Percentiles rank a stretch among this genome's conserved stretches.
These are phyloP conservation scores for Ophiostoma sp. DNA, from an alignment of 2,329 filamentous ascomycete species.

Conservation along the genomic window DNA sequence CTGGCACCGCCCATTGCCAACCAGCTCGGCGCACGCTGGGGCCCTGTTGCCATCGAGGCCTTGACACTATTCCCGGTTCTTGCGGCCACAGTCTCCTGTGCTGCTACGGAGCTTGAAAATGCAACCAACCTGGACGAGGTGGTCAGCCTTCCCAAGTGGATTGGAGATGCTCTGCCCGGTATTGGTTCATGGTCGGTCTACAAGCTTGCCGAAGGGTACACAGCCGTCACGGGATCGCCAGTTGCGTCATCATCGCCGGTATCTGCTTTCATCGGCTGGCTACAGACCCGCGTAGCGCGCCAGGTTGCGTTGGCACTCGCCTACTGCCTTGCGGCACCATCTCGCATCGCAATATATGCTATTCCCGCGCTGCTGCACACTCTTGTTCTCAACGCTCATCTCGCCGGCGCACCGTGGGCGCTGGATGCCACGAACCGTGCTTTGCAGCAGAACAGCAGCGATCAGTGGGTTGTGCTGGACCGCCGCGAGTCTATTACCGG, in stretches of 20 bases:
- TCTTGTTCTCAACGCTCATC: constrained; percentile 66
- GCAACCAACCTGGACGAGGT: constrained; percentile 42
- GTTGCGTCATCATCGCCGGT: constrained; percentile 47
- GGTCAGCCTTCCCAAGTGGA: constrained; percentile 48
- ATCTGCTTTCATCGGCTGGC: constrained; percentile 43
- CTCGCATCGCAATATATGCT: constrained; percentile 59
- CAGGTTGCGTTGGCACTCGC: constrained; percentile 61
- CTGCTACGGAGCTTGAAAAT: constrained; percentile 60
- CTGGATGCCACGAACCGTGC: constrained; percentile 60
- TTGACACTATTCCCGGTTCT: constrained; percentile 67
- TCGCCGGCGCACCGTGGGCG: constrained; percentile 53
- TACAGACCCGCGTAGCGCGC: constrained; percentile 60
- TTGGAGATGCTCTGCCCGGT: constrained; percentile 60
- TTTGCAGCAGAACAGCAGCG: constrained; percentile 51
- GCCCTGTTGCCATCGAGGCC: constrained; percentile 69
- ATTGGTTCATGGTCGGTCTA: constrained; percentile 63
- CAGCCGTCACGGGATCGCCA: constrained; percentile 27
- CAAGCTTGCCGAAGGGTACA: constrained; percentile 44
- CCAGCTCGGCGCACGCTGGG: constrained; percentile 48
- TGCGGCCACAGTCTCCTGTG: constrained; percentile 57
- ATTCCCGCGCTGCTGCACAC: constrained; percentile 71
- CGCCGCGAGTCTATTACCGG: constrained; percentile 83
- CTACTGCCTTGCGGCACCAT: constrained; percentile 65
- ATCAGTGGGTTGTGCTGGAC: constrained; percentile 65
- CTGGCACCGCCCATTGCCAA: constrained; percentile 44